These are phyloP conservation scores for Globisporangium polare DNA, from an alignment of 352 stramenopile genomes.

Conservation along the genomic window DNA sequence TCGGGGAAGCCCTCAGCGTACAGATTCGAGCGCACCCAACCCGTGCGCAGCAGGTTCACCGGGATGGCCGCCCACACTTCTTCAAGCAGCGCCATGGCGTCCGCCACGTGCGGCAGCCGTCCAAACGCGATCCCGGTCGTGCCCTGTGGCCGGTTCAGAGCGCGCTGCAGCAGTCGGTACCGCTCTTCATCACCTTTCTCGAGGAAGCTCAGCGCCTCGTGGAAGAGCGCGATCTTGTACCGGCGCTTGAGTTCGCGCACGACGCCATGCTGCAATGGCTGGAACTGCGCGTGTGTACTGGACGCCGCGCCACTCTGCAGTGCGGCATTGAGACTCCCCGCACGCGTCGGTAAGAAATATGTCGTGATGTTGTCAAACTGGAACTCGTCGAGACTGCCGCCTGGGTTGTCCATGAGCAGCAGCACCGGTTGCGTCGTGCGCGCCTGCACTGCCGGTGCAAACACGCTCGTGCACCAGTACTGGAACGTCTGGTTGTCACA, in stretches of 20 bases:
- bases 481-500: constrained; percentile 47
- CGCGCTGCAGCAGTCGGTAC: constrained; percentile 35
- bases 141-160: constrained; percentile 30
- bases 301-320: neutral
- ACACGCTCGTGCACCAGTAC: constrained; percentile 47
- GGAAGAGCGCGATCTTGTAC: constrained; percentile 48
- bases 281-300: constrained; percentile 18
- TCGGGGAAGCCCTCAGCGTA: neutral
- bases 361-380: constrained; percentile 34
- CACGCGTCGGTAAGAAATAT: constrained; percentile 31
- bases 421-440: constrained; percentile 40
- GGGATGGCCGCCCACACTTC: constrained; percentile 35
- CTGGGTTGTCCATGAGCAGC: constrained; percentile 43
- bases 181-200: constrained; percentile 40
- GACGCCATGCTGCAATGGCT: constrained; percentile 32
- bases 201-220: constrained; percentile 37
- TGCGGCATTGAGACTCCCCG: constrained; percentile 2
- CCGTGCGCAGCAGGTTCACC: constrained; percentile 16
- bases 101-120: constrained; percentile 32
- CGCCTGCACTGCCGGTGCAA: constrained; percentile 38
- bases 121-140: constrained; percentile 32
- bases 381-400: constrained; percentile 31
- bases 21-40: constrained; percentile 35
- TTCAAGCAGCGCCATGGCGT: constrained; percentile 40
- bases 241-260: constrained; percentile 46